Evolutionary conservation across 2,329 filamentous ascomycete genomes (phyloP), one percentile per base, ranked within the genome.

Genomic region (Penicillium sp.): DNA sequence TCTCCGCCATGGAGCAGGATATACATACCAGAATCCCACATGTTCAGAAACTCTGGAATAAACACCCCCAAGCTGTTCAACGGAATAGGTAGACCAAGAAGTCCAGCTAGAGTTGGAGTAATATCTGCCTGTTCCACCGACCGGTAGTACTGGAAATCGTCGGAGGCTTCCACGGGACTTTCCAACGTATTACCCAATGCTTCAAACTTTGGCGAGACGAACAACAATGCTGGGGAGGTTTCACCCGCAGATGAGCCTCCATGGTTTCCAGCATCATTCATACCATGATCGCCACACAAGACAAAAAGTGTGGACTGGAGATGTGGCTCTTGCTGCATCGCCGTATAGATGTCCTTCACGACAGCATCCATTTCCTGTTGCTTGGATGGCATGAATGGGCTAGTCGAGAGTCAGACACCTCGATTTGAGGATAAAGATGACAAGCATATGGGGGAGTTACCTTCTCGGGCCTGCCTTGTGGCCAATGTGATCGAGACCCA

Each of bases 181-280:
- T 74, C 58, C 29, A 60, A 58, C 21, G 68, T 69, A 19, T 71
- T 61, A 3, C 81, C 80, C 7, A 92, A 77, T 1, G 76, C 70
- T 67, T 83, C 85, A 44, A 96, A 81, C 68, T 91, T 95, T 0
- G 93, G 92, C 2, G 92, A 95, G 62, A 96, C 85, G 72, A 99
- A 98, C 21, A 97, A 84, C 10, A 99, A 78, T 16, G 95, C 95
- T 0, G 95, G 89, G 1, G 93, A 97, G 1, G 95, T 98, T 78
- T 99, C 95, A 44, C 95, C 93, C 1, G 91, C 85, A 0, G 93
- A 93, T 10, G 93, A 97, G 39, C 93, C 95, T 29, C 95, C 95
- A 71, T 99, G 95, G 65, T 98, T 98, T 2, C 95, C 95, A 21
- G 91, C 95, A 66, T 98, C 93, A 66, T 98, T 99, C 95, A 99